A percentile compares a stretch with the other conserved stretches of the same genome.
Evolutionary conservation across 2,329 filamentous ascomycete genomes (phyloP).

Genomic region (Microdochium bolleyi): DNA sequence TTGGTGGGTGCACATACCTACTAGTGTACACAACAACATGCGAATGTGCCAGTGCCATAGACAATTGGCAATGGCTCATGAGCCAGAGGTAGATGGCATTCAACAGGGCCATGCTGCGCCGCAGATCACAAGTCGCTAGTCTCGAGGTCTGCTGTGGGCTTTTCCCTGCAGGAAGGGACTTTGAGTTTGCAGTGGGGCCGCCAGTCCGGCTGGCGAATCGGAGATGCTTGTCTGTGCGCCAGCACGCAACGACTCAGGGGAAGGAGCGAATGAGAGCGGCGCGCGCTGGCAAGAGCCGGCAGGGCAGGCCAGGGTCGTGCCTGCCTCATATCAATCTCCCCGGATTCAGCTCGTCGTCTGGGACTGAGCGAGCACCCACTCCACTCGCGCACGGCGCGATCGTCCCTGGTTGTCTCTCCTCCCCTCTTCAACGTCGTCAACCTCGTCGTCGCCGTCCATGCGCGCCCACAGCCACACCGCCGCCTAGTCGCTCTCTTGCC

Average conservation of each 20-base stretch:
- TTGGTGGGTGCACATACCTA: too few relatives aligned
- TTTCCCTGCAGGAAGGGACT: neutral
- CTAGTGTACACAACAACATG: too few relatives aligned
- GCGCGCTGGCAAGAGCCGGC: neutral
- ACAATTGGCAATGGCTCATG: too few relatives aligned
- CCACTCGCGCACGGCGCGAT: neutral
- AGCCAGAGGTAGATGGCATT: too few relatives aligned
- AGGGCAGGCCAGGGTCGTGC: neutral
- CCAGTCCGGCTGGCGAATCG: neutral
- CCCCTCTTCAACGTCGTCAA: neutral
- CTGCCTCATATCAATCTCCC: neutral
- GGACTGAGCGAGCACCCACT: neutral
- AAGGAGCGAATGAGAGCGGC: neutral
- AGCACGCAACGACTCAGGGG: neutral
- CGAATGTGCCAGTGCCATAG: too few relatives aligned
- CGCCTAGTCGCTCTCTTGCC: neutral
- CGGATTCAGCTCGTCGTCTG: neutral
- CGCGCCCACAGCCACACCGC: neutral
- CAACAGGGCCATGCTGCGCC: too few relatives aligned
- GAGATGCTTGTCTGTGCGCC: neutral
- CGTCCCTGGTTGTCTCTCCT: neutral
- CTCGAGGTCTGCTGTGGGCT: too few relatives aligned
- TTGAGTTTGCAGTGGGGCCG: too few relatives aligned
- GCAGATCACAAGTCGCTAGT: too few relatives aligned
- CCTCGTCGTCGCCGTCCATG: neutral